Percentiles rank a stretch among this genome's conserved stretches.
Conservation (phyloP, 306 rosid species). For the Quillaja saponaria region DNA sequence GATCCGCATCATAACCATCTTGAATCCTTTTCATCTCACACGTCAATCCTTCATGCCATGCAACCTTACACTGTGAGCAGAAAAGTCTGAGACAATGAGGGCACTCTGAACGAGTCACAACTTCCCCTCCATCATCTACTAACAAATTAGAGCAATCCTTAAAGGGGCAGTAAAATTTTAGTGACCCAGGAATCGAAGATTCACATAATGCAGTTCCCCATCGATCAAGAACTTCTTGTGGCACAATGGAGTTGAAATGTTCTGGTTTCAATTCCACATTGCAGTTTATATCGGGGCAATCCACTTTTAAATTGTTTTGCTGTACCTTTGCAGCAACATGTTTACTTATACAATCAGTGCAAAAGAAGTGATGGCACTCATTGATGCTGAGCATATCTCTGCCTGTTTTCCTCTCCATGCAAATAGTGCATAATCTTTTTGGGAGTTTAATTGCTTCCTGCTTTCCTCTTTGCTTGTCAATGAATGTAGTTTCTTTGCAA, state of each 20-base stretch:
- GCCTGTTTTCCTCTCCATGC: not conserved
- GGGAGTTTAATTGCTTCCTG: not conserved
- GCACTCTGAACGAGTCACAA: not conserved
- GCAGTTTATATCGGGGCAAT: slow-evolving; percentile 22
- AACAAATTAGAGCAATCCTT: not conserved
- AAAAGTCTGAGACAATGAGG: not conserved
- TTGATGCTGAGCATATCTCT: not conserved
- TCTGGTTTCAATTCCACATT: slow-evolving; percentile 3
- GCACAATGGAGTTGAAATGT: slow-evolving; percentile 4
- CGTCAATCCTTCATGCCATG: not conserved
- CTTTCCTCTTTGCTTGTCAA: no score
- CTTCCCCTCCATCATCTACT: not conserved
- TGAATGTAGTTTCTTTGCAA: no score
- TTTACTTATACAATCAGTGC: slow-evolving; percentile 20
- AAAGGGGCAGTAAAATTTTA: not conserved
- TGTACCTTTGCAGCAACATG: not conserved
- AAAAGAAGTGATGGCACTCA: slow-evolving; percentile 21
- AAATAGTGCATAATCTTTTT: slow-evolving; percentile 9
- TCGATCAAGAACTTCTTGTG: not conserved
- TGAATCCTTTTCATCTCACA: not conserved
- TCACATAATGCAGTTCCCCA: slow-evolving; percentile 4
- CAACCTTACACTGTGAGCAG: not conserved
- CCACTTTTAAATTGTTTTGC: slow-evolving; percentile 4
- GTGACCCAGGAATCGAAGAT: not conserved
- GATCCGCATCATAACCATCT: not conserved